Evolutionary conservation across 495 filamentous ascomycete genomes (phyloP).

Genomic region (Chaetomium fimeti): DNA sequence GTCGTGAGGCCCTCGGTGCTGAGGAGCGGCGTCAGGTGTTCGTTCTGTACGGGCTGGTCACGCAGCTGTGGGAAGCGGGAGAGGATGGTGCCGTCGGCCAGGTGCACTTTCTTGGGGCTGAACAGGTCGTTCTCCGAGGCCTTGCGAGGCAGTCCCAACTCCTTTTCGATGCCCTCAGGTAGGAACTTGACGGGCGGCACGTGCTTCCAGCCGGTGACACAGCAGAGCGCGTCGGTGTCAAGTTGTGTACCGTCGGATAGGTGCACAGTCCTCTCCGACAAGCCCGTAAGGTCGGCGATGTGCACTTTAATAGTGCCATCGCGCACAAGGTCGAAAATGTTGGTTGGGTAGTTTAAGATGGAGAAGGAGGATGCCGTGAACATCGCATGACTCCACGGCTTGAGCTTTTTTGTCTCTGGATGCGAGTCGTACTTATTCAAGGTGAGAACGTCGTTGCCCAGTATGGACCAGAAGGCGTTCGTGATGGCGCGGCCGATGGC

Average conservation of each 20-base stretch:
- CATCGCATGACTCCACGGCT: conserved; percentile 63
- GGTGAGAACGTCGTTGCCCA: conserved; percentile 59
- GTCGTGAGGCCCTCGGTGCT: conserved; percentile 38
- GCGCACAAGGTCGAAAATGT: conserved; percentile 62
- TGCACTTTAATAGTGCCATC: conserved; percentile 60
- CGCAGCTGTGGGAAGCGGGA: conserved; percentile 62
- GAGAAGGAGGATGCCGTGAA: conserved; percentile 61
- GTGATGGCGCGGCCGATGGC: conserved; percentile 65
- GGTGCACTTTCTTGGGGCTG: conserved; percentile 28
- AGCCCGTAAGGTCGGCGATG: conserved; percentile 57
- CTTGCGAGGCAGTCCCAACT: conserved; percentile 46
- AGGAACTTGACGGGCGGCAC: conserved; percentile 62
- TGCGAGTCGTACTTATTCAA: conserved; percentile 60
- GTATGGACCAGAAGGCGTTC: conserved; percentile 63
- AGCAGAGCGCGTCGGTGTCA: conserved; percentile 63
- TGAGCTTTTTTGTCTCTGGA: conserved; percentile 61
- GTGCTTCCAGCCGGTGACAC: conserved; percentile 67
- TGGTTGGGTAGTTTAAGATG: conserved; percentile 67
- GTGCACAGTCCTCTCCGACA: conserved; percentile 52
- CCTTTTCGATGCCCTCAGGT: conserved; percentile 52
- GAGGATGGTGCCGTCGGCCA: conserved; percentile 67
- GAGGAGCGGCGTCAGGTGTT: conserved; percentile 45
- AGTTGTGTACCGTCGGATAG: conserved; percentile 57
- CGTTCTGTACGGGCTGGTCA: conserved; percentile 46
- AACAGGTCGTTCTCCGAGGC: conserved; percentile 30